These are phyloP conservation scores for Geoglossum glabrum DNA, from an alignment of 495 filamentous ascomycete species.

Conservation along the genomic window DNA sequence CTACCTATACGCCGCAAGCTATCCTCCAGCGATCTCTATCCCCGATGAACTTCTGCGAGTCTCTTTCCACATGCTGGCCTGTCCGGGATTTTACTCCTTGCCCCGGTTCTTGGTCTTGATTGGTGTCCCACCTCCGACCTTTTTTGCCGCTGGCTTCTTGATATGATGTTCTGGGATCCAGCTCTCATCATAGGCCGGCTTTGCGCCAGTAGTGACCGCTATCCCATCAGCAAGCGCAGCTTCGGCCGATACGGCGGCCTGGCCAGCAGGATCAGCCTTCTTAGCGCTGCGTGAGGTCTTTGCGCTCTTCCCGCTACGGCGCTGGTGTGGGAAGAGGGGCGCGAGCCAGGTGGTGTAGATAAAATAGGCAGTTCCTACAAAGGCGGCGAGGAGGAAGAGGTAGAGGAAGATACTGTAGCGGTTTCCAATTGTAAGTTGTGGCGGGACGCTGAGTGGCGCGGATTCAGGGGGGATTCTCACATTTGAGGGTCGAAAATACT, in stretches of 20 bases:
- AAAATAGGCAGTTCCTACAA: slow-evolving; percentile 70
- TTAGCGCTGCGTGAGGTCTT: slow-evolving; percentile 39
- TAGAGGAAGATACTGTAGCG: slow-evolving; percentile 76
- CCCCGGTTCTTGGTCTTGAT: slow-evolving; percentile 29
- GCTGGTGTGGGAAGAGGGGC: slow-evolving; percentile 86
- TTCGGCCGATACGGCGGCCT: slow-evolving; percentile 28
- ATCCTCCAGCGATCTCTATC: slow-evolving; percentile 3
- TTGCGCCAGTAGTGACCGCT: slow-evolving; percentile 42
- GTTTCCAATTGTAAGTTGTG: slow-evolving; percentile 6
- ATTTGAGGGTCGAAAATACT: slow-evolving; percentile 93
- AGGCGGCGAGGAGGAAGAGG: slow-evolving; percentile 62
- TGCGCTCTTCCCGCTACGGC: slow-evolving; percentile 36
- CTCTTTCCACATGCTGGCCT: background rate
- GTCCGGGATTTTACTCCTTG: slow-evolving; percentile 10
- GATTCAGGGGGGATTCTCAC: slow-evolving; percentile 29
- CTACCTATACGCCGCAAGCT: background rate
- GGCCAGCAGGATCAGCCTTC: slow-evolving; percentile 39
- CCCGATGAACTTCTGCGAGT: background rate
- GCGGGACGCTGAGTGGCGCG: background rate
- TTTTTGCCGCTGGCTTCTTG: slow-evolving; percentile 62
- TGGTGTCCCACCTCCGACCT: slow-evolving; percentile 52
- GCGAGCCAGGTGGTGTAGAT: slow-evolving; percentile 97
- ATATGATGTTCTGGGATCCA: slow-evolving; percentile 92
- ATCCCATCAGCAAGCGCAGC: slow-evolving; percentile 42
- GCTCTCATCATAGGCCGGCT: slow-evolving; percentile 66